Evolutionary conservation across 306 rosid genomes (phyloP).

Genomic region (Abrus precatorius): DNA sequence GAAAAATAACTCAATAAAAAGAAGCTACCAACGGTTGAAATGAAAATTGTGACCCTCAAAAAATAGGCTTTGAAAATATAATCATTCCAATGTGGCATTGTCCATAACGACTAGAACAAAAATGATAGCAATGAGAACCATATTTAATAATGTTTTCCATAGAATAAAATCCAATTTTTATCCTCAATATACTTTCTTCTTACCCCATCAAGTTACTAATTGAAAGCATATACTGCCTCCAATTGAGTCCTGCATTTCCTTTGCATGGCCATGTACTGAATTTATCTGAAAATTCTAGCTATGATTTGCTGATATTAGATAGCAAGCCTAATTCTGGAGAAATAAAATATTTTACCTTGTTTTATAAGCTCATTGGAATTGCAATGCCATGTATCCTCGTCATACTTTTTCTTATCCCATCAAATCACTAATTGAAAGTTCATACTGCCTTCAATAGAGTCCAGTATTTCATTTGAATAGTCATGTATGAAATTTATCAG

Average conservation of each 20-base stretch:
- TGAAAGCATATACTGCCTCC: conserved; percentile 16
- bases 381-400: conserved; percentile 13
- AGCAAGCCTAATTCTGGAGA: conserved; percentile 6
- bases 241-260: background rate
- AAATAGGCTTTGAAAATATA: conserved; percentile 20
- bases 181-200: background rate
- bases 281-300: conserved; percentile 16
- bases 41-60: conserved; percentile 20
- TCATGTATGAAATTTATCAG: background rate
- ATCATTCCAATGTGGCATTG: conserved; percentile 32
- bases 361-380: background rate
- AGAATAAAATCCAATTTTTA: conserved; percentile 9
- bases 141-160: background rate
- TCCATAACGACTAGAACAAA: conserved; percentile 23
- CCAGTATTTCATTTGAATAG: conserved; percentile 9
- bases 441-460: conserved; percentile 6
- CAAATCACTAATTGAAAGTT: conserved; percentile 18
- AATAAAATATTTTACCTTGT: conserved; percentile 3
- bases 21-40: conserved; percentile 13
- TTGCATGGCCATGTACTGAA: conserved; percentile 5
- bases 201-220: conserved; percentile 7
- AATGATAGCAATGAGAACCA: conserved; percentile 4
- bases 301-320: background rate
- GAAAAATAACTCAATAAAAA: conserved; percentile 21
- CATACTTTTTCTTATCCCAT: conserved; percentile 7